Conservation (phyloP, 148 eudicot species). For the Vaccinium vitisidaea region DNA sequence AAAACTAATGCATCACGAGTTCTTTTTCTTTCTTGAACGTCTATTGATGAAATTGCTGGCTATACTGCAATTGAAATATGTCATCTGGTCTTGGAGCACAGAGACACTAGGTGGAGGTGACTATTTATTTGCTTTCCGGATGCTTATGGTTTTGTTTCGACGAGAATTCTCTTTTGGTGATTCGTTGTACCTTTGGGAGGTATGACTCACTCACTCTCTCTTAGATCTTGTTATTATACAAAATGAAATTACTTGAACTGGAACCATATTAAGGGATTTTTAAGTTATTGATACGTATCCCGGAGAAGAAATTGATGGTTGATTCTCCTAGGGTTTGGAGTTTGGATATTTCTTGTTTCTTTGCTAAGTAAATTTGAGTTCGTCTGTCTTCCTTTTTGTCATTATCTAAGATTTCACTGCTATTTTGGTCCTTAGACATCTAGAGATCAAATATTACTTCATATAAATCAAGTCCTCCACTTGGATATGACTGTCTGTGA, state of each 20-base stretch:
- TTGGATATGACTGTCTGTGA: not conserved
- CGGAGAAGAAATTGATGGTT: not conserved
- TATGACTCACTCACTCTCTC: conserved; percentile 24
- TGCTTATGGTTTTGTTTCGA: conserved; percentile 99
- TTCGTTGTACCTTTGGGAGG: conserved; percentile 99
- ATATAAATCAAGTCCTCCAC: not conserved
- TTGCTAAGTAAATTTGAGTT: not conserved
- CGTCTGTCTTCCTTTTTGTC: not conserved
- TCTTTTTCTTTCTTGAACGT: not conserved
- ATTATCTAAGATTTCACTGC: not conserved
- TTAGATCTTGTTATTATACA: not conserved
- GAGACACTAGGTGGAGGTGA: conserved; percentile 92
- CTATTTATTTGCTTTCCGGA: conserved; percentile 89
- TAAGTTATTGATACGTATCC: not conserved
- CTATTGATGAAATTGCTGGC: conserved; percentile 5
- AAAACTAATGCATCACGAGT: not conserved
- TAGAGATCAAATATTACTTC: not conserved
- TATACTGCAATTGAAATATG: not conserved
- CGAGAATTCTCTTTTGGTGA: conserved; percentile 95
- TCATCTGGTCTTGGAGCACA: conserved; percentile 40
- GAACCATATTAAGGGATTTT: not conserved
- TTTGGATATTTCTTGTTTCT: not conserved
- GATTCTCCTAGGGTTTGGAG: not conserved
- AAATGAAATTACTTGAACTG: not conserved
- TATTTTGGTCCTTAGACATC: conserved; percentile 13